Conservation (phyloP, 2,329 filamentous ascomycete species). For the Fusarium sp. region DNA sequence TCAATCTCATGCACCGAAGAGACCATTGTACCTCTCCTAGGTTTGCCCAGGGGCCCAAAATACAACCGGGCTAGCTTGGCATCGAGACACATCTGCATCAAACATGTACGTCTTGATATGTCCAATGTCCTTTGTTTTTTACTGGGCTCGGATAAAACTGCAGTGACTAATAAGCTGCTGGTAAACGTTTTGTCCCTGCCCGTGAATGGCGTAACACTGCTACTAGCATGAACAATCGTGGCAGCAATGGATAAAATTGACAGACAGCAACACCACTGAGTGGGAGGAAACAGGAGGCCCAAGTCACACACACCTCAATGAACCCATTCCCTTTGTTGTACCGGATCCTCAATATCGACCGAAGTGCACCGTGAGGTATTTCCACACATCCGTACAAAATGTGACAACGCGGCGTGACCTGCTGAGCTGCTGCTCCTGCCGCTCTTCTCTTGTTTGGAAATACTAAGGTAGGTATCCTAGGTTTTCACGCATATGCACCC, state of each 20-base stretch:
- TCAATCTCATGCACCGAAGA: neutral
- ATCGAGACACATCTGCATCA: neutral
- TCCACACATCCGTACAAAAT: conserved; percentile 23
- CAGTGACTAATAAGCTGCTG: neutral
- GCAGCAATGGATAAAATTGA: neutral
- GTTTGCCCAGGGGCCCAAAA: neutral
- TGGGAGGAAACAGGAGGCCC: conserved; percentile 19
- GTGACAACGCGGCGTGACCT: conserved; percentile 34
- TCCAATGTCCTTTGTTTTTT: neutral
- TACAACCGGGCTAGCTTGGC: neutral
- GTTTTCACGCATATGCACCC: conserved; percentile 11
- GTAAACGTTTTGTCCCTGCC: neutral
- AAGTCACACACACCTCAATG: conserved; percentile 11
- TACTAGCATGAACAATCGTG: neutral
- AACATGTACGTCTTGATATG: neutral
- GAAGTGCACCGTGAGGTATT: conserved; percentile 37
- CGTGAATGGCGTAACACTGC: neutral
- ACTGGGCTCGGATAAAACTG: too few relatives aligned
- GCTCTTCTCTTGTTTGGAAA: conserved; percentile 23
- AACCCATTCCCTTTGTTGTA: conserved; percentile 13
- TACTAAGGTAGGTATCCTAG: neutral
- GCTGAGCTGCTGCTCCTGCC: conserved; percentile 6
- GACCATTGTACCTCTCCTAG: neutral
- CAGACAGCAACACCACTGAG: neutral
- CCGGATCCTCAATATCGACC: conserved; percentile 2